Conservation (phyloP, 768 basidiomycete genomes). For the Mycena crocata region DNA sequence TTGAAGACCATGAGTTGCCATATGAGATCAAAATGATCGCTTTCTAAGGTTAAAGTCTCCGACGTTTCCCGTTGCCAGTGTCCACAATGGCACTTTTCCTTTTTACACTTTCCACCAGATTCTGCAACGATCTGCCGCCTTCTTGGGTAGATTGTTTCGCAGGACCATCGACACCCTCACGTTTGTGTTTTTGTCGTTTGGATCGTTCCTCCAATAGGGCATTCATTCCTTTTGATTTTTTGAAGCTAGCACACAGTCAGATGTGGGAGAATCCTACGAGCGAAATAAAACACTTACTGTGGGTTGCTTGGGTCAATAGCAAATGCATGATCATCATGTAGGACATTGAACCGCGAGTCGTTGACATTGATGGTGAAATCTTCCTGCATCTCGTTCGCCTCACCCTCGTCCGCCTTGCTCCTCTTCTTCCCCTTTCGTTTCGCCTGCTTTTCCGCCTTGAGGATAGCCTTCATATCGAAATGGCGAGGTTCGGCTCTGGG, state of each 20-base stretch:
- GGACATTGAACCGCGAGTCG: slow-evolving; percentile 87
- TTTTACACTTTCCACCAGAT: slow-evolving; percentile 89
- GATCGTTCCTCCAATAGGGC: slow-evolving; percentile 88
- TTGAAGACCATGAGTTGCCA: slow-evolving; percentile 1
- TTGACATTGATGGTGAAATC: slow-evolving; percentile 86
- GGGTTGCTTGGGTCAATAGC: slow-evolving; percentile 98
- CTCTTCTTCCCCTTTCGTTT: slow-evolving; percentile 58
- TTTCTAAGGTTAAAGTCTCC: slow-evolving; percentile 46
- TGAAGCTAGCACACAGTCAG: slow-evolving; percentile 69
- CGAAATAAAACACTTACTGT: slow-evolving; percentile 70
- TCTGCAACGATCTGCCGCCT: slow-evolving; percentile 60
- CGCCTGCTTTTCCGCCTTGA: slow-evolving; percentile 84
- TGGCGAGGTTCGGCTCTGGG: slow-evolving; percentile 72
- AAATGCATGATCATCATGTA: slow-evolving; percentile 91
- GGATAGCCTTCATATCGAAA: slow-evolving; percentile 90
- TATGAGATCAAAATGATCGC: slow-evolving; percentile 12
- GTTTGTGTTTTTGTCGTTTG: slow-evolving; percentile 62
- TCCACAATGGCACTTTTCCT: slow-evolving; percentile 65
- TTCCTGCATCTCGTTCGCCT: slow-evolving; percentile 78
- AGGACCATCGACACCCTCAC: slow-evolving; percentile 32
- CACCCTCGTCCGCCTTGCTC: slow-evolving; percentile 54
- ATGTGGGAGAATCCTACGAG: background rate
- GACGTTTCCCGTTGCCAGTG: slow-evolving; percentile 52
- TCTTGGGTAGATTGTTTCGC: slow-evolving; percentile 29
- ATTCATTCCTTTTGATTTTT: slow-evolving; percentile 92